Conservation (phyloP, 2,329 filamentous ascomycete genomes). For the Elsinoe arachidis region DNA sequence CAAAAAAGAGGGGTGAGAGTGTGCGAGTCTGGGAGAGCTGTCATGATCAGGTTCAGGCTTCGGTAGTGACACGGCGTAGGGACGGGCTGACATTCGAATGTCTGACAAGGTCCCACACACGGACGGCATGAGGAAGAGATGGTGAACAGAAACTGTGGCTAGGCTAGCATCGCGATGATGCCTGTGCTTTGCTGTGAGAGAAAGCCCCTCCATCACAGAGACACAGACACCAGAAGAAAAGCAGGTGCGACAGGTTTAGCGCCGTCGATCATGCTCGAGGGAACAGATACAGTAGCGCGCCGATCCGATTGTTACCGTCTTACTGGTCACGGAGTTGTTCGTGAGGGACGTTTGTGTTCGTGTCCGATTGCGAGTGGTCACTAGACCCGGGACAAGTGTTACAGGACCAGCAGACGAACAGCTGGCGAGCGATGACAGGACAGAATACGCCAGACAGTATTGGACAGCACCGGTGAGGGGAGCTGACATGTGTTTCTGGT, state of each 20-base stretch:
- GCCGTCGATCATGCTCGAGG: slow-evolving; percentile 8
- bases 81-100: no score
- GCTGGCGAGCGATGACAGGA: neutral
- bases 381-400: neutral
- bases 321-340: neutral
- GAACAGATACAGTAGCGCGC: slow-evolving; percentile 8
- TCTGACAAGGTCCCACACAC: neutral
- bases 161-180: slow-evolving; percentile 12
- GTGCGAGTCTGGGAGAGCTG: neutral
- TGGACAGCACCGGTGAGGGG: neutral
- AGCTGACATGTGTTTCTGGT: neutral
- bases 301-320: slow-evolving; percentile 12
- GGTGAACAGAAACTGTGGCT: neutral
- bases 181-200: neutral
- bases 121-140: neutral
- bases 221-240: neutral
- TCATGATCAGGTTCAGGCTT: neutral
- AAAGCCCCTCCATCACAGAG: slow-evolving; percentile 2
- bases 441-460: neutral
- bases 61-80: no score
- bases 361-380: neutral
- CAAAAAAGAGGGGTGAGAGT: no score
- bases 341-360: neutral
- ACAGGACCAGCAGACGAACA: neutral
- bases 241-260: slow-evolving; percentile 10